Conservation (phyloP, 163 green algal species). For the Chlorella variabilis region DNA sequence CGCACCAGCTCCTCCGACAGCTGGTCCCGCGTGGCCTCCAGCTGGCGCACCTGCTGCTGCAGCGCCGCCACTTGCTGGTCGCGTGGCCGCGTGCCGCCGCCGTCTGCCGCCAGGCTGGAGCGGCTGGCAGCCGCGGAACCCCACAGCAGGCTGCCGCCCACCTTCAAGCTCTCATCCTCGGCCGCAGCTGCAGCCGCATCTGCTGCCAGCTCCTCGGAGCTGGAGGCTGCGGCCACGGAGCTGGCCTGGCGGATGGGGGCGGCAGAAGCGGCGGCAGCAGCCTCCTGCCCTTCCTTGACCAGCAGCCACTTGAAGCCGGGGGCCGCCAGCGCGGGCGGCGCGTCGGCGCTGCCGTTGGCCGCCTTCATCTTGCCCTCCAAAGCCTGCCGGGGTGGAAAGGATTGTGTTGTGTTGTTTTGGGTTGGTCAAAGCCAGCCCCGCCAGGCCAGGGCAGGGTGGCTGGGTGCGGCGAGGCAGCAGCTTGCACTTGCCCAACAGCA, state of each 20-base stretch:
- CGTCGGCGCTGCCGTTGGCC: constrained; percentile 4
- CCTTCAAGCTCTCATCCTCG: constrained; percentile 28
- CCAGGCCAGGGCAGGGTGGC: too few relatives aligned
- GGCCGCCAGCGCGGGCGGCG: constrained; percentile 38
- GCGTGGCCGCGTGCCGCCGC: background rate
- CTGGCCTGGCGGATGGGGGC: background rate
- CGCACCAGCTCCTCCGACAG: constrained; percentile 84
- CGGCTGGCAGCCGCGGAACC: constrained; percentile 1
- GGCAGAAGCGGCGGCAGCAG: background rate
- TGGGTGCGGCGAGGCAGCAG: background rate
- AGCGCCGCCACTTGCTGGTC: constrained; percentile 60
- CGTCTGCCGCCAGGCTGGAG: constrained; percentile 30
- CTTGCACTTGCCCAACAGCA: background rate
- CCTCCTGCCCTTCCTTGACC: constrained; percentile 63
- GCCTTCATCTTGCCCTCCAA: constrained; percentile 13
- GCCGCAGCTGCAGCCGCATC: background rate
- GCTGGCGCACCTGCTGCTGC: constrained; percentile 63
- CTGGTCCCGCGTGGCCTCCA: constrained; percentile 76
- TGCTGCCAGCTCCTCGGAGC: background rate
- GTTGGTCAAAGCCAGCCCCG: too few relatives aligned
- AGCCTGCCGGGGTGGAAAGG: background rate
- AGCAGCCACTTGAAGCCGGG: constrained; percentile 81
- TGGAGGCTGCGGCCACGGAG: background rate
- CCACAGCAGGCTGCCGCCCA: constrained; percentile 28
- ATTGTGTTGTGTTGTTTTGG: too few relatives aligned